These are phyloP conservation scores for Colletotrichum sp. DNA, from an alignment of 2,329 filamentous ascomycete species.

Conservation along the genomic window DNA sequence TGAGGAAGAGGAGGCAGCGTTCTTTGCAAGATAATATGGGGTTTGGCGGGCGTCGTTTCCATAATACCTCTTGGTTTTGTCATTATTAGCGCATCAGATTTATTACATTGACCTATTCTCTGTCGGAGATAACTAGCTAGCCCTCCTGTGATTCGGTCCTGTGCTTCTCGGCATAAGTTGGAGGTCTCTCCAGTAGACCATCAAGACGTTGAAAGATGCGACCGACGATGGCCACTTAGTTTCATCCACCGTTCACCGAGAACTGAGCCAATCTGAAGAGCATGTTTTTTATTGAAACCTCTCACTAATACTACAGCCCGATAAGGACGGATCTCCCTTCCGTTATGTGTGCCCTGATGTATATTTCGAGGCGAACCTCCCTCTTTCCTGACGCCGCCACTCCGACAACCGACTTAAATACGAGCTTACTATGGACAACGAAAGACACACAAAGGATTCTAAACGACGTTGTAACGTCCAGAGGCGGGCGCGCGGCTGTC, in stretches of 20 bases:
- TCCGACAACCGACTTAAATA: neutral
- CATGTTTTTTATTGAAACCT: neutral
- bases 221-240: neutral
- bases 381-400: neutral
- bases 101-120: neutral
- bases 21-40: neutral
- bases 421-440: neutral
- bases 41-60: neutral
- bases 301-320: neutral
- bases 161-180: neutral
- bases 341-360: neutral
- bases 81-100: neutral
- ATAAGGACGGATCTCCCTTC: neutral
- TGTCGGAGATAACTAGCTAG: neutral
- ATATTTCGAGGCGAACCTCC: neutral
- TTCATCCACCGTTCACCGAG: neutral
- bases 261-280: neutral
- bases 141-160: neutral
- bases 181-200: too few relatives aligned
- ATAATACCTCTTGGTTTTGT: neutral
- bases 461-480: slow-evolving; percentile 88
- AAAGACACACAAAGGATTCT: slow-evolving; percentile 20
- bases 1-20: neutral
- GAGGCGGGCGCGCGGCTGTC: slow-evolving; percentile 79
- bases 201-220: neutral